Evolutionary conservation across 176 grass and related monocot genomes (phyloP).

Genomic region (Aegilops sharonensis): DNA sequence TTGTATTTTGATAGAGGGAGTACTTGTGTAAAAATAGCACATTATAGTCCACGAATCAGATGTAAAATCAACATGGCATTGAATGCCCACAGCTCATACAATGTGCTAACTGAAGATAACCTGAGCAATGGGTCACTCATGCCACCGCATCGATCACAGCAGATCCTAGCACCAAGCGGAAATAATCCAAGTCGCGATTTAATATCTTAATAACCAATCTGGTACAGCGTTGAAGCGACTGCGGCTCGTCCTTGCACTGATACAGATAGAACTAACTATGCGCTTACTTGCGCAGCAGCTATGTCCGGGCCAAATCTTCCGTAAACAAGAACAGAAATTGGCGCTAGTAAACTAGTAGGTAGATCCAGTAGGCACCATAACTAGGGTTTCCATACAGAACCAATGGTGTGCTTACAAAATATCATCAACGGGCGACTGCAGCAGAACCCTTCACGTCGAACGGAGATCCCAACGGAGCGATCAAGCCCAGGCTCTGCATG

Average conservation of each 20-base stretch:
- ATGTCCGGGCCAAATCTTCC: not conserved
- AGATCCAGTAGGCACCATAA: not conserved
- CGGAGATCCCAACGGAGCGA: constrained; percentile 78
- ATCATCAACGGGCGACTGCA: not conserved
- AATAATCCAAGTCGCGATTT: not conserved
- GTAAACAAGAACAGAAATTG: not conserved
- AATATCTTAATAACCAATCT: not conserved
- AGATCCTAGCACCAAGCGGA: not conserved
- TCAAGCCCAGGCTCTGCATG: constrained; percentile 68
- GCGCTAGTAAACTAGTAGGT: not conserved
- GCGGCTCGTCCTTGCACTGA: not conserved
- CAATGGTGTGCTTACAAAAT: not conserved
- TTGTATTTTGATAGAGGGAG: too few species aligned
- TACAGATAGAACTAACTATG: not conserved
- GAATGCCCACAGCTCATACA: not conserved
- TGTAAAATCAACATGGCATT: too few species aligned
- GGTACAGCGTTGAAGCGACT: not conserved
- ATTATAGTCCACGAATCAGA: too few species aligned
- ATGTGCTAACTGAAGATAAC: not conserved
- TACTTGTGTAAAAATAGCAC: too few species aligned
- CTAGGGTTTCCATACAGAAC: not conserved
- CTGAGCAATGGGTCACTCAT: not conserved
- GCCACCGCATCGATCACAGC: not conserved
- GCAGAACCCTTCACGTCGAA: constrained; percentile 30
- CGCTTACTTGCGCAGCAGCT: too few species aligned